These are phyloP conservation scores for Boletellus sp. DNA, from an alignment of 1,284 basidiomycete genomes.

Conservation along the genomic window DNA sequence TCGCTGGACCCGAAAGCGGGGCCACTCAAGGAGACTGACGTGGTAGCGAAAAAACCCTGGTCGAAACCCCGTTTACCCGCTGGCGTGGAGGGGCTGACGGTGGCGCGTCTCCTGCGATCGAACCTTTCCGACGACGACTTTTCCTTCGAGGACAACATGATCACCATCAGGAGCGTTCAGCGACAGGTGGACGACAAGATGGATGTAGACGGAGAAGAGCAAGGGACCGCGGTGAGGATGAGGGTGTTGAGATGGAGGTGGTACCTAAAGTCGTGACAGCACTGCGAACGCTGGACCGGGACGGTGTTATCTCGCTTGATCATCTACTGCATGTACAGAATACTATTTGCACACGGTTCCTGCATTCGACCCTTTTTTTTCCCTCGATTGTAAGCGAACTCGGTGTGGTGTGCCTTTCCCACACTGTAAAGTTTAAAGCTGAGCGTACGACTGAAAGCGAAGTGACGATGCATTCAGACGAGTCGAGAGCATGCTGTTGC, in stretches of 20 bases:
- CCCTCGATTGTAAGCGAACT: neutral
- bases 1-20: neutral
- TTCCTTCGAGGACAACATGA: conserved; percentile 20
- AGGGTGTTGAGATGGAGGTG: conserved; percentile 29
- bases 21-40: neutral
- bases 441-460: neutral
- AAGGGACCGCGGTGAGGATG: conserved; percentile 11
- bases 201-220: conserved; percentile 10
- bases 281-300: neutral
- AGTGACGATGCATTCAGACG: conserved; percentile 20
- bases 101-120: conserved; percentile 16
- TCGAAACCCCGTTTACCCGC: neutral
- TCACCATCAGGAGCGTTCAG: conserved; percentile 13
- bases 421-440: neutral
- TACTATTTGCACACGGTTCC: conserved; percentile 1
- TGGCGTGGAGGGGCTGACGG: neutral
- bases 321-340: conserved; percentile 20
- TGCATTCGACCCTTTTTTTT: neutral
- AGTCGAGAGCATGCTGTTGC: conserved; percentile 20
- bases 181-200: conserved; percentile 9
- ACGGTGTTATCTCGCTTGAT: conserved; percentile 13
- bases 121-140: conserved; percentile 23
- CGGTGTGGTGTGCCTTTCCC: neutral
- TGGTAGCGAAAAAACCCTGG: neutral
- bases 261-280: conserved; percentile 7